Evolutionary conservation across 139 green algal genomes (phyloP).

Genomic region (Micromonas pusilla): DNA sequence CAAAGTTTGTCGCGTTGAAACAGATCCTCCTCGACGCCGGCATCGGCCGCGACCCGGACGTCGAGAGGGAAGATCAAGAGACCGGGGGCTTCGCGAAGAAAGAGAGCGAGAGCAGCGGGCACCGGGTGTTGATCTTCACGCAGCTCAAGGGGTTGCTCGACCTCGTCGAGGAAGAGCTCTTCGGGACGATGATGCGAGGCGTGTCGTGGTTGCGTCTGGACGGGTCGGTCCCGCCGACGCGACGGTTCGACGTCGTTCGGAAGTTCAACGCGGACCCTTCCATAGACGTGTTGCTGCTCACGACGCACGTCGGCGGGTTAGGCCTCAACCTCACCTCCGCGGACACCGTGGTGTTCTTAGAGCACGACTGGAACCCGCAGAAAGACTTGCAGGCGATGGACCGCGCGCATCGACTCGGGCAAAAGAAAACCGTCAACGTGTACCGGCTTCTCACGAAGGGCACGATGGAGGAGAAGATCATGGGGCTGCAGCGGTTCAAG

Average conservation of each 20-base stretch:
- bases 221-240: slow-evolving; percentile 61
- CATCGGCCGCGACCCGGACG: slow-evolving; percentile 35
- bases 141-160: slow-evolving; percentile 86
- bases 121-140: slow-evolving; percentile 78
- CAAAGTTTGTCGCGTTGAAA: slow-evolving; percentile 83
- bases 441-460: slow-evolving; percentile 81
- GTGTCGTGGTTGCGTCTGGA: slow-evolving; percentile 85
- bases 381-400: slow-evolving; percentile 95
- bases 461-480: slow-evolving; percentile 68
- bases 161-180: slow-evolving; percentile 72
- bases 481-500: slow-evolving; percentile 94
- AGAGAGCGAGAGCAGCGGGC: not conserved
- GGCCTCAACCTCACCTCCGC: slow-evolving; percentile 93
- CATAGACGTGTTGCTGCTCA: slow-evolving; percentile 93
- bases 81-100: not conserved
- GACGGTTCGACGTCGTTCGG: slow-evolving; percentile 71
- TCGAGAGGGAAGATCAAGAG: slow-evolving; percentile 26
- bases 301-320: slow-evolving; percentile 80
- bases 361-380: slow-evolving; percentile 99
- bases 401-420: slow-evolving; percentile 90
- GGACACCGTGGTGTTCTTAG: slow-evolving; percentile 96
- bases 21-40: slow-evolving; percentile 82
- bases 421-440: slow-evolving; percentile 88
- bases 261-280: slow-evolving; percentile 95
- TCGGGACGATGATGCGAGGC: slow-evolving; percentile 36